Evolutionary conservation across 2,329 filamentous ascomycete species (phyloP), one percentile per base, ranked within the genome.

Genomic region (Xenoacremonium recifei): DNA sequence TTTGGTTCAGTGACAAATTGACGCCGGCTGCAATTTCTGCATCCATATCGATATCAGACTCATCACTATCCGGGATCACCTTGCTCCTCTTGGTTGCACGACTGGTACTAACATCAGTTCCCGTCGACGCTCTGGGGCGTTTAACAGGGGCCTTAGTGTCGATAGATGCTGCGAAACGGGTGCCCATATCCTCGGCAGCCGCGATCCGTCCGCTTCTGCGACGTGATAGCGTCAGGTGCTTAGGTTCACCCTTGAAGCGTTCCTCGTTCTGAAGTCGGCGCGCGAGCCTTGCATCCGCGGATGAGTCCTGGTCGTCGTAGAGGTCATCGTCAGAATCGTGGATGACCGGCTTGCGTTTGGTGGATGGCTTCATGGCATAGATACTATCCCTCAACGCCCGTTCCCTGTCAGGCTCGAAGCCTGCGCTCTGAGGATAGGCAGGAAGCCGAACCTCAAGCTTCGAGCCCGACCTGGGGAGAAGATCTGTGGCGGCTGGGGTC

Each of bases 291-390:
- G 55, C 62, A 39, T 66, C 59, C 12, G 51, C 48, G 10, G 53
- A 58, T 5, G 47, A 27, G 16, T 57, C 57, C 3, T 47, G 49
- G 33, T 55, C 43, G 3, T 55, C 52, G 21, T 59, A 59, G 0
- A 69, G 65, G 0, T 66, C 64, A 3, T 69, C 61, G n/a, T 68
- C 63, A 1, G 65, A 65, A 9, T 72, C 67, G 2, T 68, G 63
- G 59, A 47, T 76, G 63, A 72, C 63, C 3, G 29, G 40, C 10
- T 21, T 68, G 58, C 40, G 67, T 9, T 21, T 68, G 76, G 39
- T 65, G 59, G 48, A 75, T 66, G 66, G n/a, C 10, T 64, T 66
- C 54, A 80, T 60, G 3, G 76, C 68, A 47, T 70, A 76, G 37
- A 73, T 65, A 63, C 74, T 82, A 7, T 54, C 56, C 13, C 61